These are phyloP conservation scores for Agaricus blazei DNA, from an alignment of 768 basidiomycete species.

Conservation along the genomic window DNA sequence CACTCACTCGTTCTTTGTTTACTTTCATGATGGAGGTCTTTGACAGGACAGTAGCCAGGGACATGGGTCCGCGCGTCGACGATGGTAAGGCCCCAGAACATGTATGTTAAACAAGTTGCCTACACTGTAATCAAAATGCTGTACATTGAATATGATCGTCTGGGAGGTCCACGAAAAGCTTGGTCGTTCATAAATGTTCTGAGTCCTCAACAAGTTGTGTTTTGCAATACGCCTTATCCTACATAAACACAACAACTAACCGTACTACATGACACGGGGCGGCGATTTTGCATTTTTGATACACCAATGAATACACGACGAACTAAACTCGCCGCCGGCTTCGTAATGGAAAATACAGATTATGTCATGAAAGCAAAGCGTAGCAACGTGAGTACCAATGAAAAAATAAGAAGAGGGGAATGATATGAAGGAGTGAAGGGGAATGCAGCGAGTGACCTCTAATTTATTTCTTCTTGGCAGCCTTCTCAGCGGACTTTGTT, in stretches of 20 bases:
- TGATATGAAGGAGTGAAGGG: conserved; percentile 33
- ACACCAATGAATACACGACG: conserved; percentile 19
- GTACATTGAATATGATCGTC: too few species aligned
- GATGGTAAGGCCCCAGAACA: conserved; percentile 57
- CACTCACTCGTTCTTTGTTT: conserved; percentile 76
- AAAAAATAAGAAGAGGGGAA: conserved; percentile 40
- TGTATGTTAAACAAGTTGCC: conserved; percentile 50
- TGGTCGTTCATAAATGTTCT: too few species aligned
- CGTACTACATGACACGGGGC: conserved; percentile 17
- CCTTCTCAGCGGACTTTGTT: conserved; percentile 96
- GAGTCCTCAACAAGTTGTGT: conserved; percentile 10
- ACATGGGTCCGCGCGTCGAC: conserved; percentile 66
- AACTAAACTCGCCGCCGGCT: conserved; percentile 14
- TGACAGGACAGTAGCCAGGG: conserved; percentile 79
- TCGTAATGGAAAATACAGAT: conserved; percentile 41
- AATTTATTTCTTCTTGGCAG: conserved; percentile 91
- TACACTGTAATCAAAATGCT: too few species aligned
- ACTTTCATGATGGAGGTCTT: conserved; percentile 91
- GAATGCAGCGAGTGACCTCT: conserved; percentile 68
- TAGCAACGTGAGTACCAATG: conserved; percentile 33
- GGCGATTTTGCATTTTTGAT: conserved; percentile 13
- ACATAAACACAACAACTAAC: conserved; percentile 16
- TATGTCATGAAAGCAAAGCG: conserved; percentile 26
- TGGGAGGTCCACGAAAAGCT: too few species aligned
- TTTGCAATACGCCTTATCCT: conserved; percentile 10